Percentiles rank a stretch among this genome's conserved stretches.
These are phyloP conservation scores for Colletotrichum limetticola DNA, from an alignment of 2,329 filamentous ascomycete species.

Conservation along the genomic window DNA sequence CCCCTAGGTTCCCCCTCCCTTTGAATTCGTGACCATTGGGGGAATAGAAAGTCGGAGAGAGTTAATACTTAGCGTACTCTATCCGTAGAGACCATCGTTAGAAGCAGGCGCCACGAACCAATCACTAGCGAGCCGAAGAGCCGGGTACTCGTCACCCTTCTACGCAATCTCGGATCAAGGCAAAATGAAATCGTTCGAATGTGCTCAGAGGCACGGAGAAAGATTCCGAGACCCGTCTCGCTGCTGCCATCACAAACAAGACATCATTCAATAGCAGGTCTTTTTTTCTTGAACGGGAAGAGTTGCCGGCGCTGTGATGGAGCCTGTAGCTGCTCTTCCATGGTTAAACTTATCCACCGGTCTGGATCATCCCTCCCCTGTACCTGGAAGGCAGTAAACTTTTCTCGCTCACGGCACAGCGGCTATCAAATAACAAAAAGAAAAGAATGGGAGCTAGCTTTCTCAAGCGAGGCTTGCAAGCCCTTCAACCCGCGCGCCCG, in stretches of 20 bases:
- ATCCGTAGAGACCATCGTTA: background rate
- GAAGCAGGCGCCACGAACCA: background rate
- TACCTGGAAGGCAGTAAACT: background rate
- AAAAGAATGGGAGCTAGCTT: background rate
- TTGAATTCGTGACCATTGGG: background rate
- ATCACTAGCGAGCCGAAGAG: slow-evolving; percentile 11
- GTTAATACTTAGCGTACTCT: background rate
- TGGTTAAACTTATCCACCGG: background rate
- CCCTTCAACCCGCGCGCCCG: background rate
- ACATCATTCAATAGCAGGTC: background rate
- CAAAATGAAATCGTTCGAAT: background rate
- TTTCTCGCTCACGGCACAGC: background rate
- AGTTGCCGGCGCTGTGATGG: background rate
- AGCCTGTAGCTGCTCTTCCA: background rate
- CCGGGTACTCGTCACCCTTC: slow-evolving; percentile 10
- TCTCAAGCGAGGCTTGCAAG: background rate
- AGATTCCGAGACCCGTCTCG: background rate
- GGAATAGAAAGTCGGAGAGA: background rate
- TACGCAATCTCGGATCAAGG: slow-evolving; percentile 5
- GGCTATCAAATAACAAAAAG: background rate
- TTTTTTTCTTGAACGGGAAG: background rate
- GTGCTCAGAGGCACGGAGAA: background rate
- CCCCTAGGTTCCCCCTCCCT: background rate
- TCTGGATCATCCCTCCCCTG: background rate
- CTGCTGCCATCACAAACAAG: background rate